These are phyloP conservation scores for Penicillium janthinellum DNA, from an alignment of 2,329 filamentous ascomycete species.

Conservation along the genomic window DNA sequence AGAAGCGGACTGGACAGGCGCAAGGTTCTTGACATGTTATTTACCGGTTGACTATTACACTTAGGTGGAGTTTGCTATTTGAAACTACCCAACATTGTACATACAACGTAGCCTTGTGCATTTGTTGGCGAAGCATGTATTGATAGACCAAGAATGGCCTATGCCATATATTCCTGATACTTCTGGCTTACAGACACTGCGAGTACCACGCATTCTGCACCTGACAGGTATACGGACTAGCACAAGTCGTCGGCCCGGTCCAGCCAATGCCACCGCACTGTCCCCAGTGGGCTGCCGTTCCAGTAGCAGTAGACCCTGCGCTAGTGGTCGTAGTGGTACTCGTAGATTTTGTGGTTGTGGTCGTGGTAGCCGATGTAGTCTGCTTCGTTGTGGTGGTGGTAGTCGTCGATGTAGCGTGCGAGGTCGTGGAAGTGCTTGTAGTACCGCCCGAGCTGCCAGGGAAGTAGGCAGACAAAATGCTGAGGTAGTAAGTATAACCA, in stretches of 20 bases:
- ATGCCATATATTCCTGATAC: not conserved
- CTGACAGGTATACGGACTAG: constrained; percentile 38
- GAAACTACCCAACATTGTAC: too few species aligned
- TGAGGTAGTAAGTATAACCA: constrained; percentile 4
- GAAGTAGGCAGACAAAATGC: constrained; percentile 22
- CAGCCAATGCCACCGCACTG: constrained; percentile 42
- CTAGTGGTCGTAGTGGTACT: constrained; percentile 14
- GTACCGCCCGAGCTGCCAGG: constrained; percentile 8
- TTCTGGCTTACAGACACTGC: constrained; percentile 36
- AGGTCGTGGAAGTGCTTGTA: constrained; percentile 6
- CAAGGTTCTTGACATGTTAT: too few species aligned
- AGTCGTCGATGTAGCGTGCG: constrained; percentile 4
- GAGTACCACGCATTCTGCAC: constrained; percentile 40
- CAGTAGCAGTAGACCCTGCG: constrained; percentile 12
- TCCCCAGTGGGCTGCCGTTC: constrained; percentile 22
- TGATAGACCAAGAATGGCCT: not conserved
- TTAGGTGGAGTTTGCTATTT: too few species aligned
- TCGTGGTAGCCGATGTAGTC: not conserved
- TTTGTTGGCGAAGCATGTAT: not conserved
- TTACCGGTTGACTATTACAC: too few species aligned
- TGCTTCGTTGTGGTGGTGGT: constrained; percentile 7
- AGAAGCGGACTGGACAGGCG: too few species aligned
- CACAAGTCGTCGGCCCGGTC: constrained; percentile 38
- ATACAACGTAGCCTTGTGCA: not conserved
- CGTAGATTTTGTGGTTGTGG: not conserved